Evolutionary conservation across 1,139 yeast species (phyloP), one percentile per base, ranked within the genome.

Genomic region (Yamadazyma conglobata): DNA sequence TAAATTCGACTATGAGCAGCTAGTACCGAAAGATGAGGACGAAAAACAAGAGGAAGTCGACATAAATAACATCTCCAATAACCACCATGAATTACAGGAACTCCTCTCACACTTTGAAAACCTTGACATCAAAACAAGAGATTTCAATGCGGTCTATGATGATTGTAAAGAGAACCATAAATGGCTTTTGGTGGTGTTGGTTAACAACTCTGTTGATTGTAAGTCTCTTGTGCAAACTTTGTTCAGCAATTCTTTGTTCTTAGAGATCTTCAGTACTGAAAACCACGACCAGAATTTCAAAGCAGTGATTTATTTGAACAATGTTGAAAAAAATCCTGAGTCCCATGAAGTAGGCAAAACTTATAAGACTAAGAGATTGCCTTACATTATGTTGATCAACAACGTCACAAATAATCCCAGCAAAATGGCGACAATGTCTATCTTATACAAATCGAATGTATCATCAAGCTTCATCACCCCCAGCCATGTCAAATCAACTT

Each of bases 351-450:
- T 77, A 11, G 79, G 75, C 3, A 47, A 48, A 19, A 52, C 64
- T 3, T 75, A 74, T 48, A 54, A 50, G 22, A 60, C 55, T 4
- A 52, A 50, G 26, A 52, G 60, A 24, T 39, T 68, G 6, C 83
- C 83, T 0, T 72, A 56, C 39, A 40, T 74, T 9, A 56, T 61
- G 51, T 46, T 76, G 24, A 54, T 70, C 19, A 73, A 71, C 3
- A 76, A 74, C 38, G 75, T 74, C 2, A 64, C 78, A 9, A 61
- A 73, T 26, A 62, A 61, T 30, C 78, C 76, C 1, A 53, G 64
- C 3, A 52, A 73, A 4, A 60, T 70, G 56, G 63, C 77, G 6
- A 66, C 75, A 17, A 75, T 76, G 79, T 71, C 79, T 4, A 48
- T 72, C 2, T 60, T 70, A 4, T 70, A 67, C 40, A 65, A 64